Evolutionary conservation across 768 basidiomycete species (phyloP).

Genomic region (Lactarius indigo): DNA sequence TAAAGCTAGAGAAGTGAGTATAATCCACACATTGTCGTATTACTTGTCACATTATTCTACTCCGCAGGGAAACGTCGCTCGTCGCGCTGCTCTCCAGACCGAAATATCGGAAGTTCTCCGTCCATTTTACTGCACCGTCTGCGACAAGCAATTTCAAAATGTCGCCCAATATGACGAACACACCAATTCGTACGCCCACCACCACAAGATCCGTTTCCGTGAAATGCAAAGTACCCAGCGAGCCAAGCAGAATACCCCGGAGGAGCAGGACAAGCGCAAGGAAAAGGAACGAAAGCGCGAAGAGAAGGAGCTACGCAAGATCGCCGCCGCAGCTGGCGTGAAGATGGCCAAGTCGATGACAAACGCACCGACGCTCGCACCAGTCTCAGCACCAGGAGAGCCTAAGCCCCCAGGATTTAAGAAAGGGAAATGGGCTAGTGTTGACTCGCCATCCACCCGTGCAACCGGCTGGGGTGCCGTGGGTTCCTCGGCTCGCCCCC

Average conservation of each 20-base stretch:
- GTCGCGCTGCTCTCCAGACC: constrained; percentile 57
- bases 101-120: constrained; percentile 67
- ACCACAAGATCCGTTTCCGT: constrained; percentile 76
- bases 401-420: constrained; percentile 36
- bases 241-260: constrained; percentile 49
- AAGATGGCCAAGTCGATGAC: constrained; percentile 45
- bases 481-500: constrained; percentile 29
- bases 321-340: constrained; percentile 79
- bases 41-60: background rate
- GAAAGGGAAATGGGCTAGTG: constrained; percentile 22
- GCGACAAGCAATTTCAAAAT: constrained; percentile 85
- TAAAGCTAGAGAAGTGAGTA: constrained; percentile 60
- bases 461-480: constrained; percentile 50
- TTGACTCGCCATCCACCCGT: constrained; percentile 2
- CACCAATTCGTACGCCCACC: constrained; percentile 84
- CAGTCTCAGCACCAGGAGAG: constrained; percentile 19
- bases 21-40: background rate
- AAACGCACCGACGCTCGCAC: constrained; percentile 27
- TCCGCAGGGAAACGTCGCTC: constrained; percentile 57
- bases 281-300: constrained; percentile 85
- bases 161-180: constrained; percentile 88
- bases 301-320: constrained; percentile 79
- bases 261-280: constrained; percentile 69
- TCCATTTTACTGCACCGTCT: constrained; percentile 77
- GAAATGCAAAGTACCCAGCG: constrained; percentile 79